Base-by-base conservation (phyloP, 169 alveolate species). In the Eimeria necatrix region DNA sequence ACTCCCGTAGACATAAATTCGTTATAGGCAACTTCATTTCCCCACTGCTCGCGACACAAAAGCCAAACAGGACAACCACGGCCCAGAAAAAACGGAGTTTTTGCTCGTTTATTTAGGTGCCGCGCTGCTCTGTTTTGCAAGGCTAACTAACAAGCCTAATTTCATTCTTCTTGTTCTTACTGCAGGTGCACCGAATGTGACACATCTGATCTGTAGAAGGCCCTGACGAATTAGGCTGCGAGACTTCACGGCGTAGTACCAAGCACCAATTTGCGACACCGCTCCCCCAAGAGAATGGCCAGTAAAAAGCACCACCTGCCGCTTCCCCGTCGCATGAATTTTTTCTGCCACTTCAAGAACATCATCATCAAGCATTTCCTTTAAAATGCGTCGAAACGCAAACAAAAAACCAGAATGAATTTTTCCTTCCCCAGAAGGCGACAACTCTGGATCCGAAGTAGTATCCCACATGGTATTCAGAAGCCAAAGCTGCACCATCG, bases 281-380 rank as follows among this genome's bases (percentile, higher is more conserved):
- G 93, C 93, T 7, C 84, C 81, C 24, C 93, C 93, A 32, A 86
- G 12, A 18, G 93, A 86, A 68, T 86, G 93, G 56, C 93, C 93
- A 26, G 93, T 68, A 84, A 86, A 86, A 14, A 86, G 84, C n/a
- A 86, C 56, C 22, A 86, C 93, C 22, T 86, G 91, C 49, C 91
- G 56, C 76, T 60, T 84, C 60, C 78, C 61, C 26, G 91, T 84
- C 32, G 76, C 80, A 4, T 59, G 8, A 14, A 60, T 46, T 60
- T 84, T 84, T 20, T 16, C 60, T 12, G 61, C 2, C 10, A 84
- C 91, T 26, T 84, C 91, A 56, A 5, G 32, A 22, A 84, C 46
- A 48, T 84, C 91, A 16, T 84, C 91, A 16, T 84, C n/a, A 0
- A 84, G 60, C 32, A 84, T 32, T 1, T 56, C 78, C 60, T 84